Percentiles rank a stretch among this genome's conserved stretches.
Conservation (phyloP, 1,284 basidiomycete species). For the Fomitopsis palustris region DNA sequence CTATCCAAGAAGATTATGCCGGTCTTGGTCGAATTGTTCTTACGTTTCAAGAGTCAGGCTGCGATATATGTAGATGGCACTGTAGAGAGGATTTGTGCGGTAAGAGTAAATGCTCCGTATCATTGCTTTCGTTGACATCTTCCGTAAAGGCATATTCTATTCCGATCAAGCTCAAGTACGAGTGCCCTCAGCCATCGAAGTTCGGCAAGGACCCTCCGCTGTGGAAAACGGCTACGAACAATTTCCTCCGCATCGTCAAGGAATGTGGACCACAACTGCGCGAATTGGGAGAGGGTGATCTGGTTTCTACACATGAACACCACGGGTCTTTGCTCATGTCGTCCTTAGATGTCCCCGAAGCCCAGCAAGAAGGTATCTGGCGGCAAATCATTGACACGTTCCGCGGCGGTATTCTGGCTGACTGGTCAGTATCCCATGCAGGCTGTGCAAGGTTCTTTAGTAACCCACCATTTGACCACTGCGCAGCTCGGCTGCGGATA, state of each 20-base stretch:
- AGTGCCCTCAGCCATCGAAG: slow-evolving; percentile 85
- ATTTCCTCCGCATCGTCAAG: slow-evolving; percentile 67
- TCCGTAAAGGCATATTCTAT: slow-evolving; percentile 75
- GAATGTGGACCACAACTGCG: slow-evolving; percentile 54
- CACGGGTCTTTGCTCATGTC: not conserved
- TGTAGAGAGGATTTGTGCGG: slow-evolving; percentile 78
- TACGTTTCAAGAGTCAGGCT: slow-evolving; percentile 54
- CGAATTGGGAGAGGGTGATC: slow-evolving; percentile 43
- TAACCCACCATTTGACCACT: not conserved
- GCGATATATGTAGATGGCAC: slow-evolving; percentile 81
- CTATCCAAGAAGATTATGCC: slow-evolving; percentile 88
- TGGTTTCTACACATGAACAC: not conserved
- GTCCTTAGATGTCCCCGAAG: slow-evolving; percentile 49
- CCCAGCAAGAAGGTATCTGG: slow-evolving; percentile 79
- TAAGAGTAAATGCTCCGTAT: slow-evolving; percentile 24
- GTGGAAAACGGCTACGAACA: slow-evolving; percentile 87
- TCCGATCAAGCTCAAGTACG: slow-evolving; percentile 92
- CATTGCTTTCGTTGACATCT: not conserved
- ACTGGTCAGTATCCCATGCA: slow-evolving; percentile 55
- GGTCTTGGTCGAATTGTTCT: slow-evolving; percentile 69
- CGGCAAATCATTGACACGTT: slow-evolving; percentile 83
- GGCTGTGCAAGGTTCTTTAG: not conserved
- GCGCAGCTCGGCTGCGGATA: slow-evolving; percentile 48
- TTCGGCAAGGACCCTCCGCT: slow-evolving; percentile 82
- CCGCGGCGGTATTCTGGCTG: slow-evolving; percentile 77